Conservation (phyloP, 768 basidiomycete species). For the Mycena chlorophos region DNA sequence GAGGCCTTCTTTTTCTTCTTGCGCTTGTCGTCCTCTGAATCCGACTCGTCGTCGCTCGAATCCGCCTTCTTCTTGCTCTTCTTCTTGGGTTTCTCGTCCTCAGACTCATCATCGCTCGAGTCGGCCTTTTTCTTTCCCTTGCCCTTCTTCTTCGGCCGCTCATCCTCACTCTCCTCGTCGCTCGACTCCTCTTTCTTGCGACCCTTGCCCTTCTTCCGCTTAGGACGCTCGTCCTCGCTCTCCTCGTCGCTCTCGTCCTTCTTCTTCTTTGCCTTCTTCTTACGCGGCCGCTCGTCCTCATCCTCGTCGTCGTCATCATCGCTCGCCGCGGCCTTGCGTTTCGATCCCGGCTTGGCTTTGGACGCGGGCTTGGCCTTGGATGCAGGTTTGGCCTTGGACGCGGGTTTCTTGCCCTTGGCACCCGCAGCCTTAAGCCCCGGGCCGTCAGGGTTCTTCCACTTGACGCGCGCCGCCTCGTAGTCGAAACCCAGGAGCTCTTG, state of each 20-base stretch:
- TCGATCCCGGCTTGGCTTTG: slow-evolving; percentile 12
- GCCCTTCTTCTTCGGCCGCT: not conserved
- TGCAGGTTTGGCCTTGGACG: slow-evolving; percentile 20
- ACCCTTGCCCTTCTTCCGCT: slow-evolving; percentile 24
- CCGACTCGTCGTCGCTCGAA: not conserved
- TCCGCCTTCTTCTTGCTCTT: not conserved
- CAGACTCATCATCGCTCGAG: slow-evolving; percentile 3
- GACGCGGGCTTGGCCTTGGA: slow-evolving; percentile 14
- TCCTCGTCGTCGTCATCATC: slow-evolving; percentile 31
- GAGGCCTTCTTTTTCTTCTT: not conserved
- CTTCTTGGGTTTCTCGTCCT: slow-evolving; percentile 14
- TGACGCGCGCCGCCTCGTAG: slow-evolving; percentile 40
- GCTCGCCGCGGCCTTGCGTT: slow-evolving; percentile 29
- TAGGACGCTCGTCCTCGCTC: slow-evolving; percentile 24
- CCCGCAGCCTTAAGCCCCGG: slow-evolving; percentile 16
- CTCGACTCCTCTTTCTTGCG: slow-evolving; percentile 1
- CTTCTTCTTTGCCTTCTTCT: slow-evolving; percentile 22
- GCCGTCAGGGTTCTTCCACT: slow-evolving; percentile 38
- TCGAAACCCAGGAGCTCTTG: slow-evolving; percentile 36
- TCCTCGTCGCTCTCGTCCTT: not conserved
- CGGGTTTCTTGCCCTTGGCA: slow-evolving; percentile 10
- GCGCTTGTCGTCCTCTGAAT: not conserved
- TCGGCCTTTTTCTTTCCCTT: slow-evolving; percentile 4
- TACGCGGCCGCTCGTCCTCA: slow-evolving; percentile 28
- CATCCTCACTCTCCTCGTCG: slow-evolving; percentile 3